These are phyloP conservation scores for Digitaria exilis DNA, from an alignment of 202 grass and related monocot species.

Conservation along the genomic window DNA sequence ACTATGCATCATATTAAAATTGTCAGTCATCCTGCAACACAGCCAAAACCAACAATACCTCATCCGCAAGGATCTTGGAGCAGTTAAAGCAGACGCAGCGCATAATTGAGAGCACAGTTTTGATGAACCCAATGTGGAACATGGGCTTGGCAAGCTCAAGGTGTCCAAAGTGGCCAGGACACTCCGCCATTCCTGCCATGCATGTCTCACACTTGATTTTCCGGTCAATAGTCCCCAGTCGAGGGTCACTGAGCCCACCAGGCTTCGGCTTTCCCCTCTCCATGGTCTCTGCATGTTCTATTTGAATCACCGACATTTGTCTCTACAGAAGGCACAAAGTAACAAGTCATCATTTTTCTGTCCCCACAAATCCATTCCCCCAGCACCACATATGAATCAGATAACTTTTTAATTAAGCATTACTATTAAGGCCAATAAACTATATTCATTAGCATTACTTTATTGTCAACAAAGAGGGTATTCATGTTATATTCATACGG, in stretches of 20 bases:
- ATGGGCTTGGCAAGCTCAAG: constrained; percentile 88
- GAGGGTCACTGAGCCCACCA: constrained; percentile 82
- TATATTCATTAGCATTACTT: background rate
- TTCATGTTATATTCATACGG: background rate
- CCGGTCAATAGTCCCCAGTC: constrained; percentile 80
- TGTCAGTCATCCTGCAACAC: background rate
- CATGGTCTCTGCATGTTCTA: constrained; percentile 88
- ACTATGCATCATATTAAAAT: background rate
- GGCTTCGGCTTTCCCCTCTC: constrained; percentile 88
- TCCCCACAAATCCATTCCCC: background rate
- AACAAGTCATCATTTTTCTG: constrained; percentile 22
- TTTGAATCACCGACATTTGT: constrained; percentile 93
- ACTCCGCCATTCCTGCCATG: constrained; percentile 90
- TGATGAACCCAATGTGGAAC: constrained; percentile 87
- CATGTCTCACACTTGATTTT: constrained; percentile 93
- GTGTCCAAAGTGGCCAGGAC: constrained; percentile 86
- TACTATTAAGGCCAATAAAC: background rate
- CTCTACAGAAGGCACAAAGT: constrained; percentile 58
- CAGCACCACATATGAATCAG: background rate
- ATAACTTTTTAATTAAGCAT: background rate
- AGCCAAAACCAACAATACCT: constrained; percentile 50
- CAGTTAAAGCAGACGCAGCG: constrained; percentile 98
- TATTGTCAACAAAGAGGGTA: background rate
- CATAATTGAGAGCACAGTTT: constrained; percentile 89
- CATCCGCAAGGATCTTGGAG: constrained; percentile 93